Conservation (phyloP, 2,329 filamentous ascomycete species). For the Aspergillus transmontanensis region DNA sequence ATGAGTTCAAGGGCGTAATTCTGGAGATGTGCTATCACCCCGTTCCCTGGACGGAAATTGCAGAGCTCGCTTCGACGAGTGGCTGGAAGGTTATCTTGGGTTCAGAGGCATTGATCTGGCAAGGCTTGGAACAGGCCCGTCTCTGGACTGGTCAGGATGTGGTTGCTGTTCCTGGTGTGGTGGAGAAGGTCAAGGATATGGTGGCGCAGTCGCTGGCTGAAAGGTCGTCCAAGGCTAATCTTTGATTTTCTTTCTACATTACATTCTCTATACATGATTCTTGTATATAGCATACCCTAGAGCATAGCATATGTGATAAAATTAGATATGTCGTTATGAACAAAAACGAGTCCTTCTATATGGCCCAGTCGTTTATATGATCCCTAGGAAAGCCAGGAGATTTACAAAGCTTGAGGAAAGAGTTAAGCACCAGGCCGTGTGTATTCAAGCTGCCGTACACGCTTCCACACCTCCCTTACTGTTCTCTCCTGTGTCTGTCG, state of each 20-base stretch:
- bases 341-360: neutral
- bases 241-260: constrained; percentile 21
- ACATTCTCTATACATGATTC: constrained; percentile 19
- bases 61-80: constrained; percentile 59
- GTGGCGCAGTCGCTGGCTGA: constrained; percentile 53
- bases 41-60: constrained; percentile 67
- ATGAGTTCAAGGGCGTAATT: constrained; percentile 62
- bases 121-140: constrained; percentile 68
- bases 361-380: neutral
- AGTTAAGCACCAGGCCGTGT: constrained; percentile 60
- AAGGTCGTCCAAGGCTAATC: constrained; percentile 28
- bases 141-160: constrained; percentile 66
- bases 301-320: constrained; percentile 25
- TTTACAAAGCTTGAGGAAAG: constrained; percentile 3
- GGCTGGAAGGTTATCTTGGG: constrained; percentile 76
- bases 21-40: constrained; percentile 87
- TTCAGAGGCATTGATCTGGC: constrained; percentile 76
- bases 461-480: constrained; percentile 72
- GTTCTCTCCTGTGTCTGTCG: constrained; percentile 69
- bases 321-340: constrained; percentile 1
- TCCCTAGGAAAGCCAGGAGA: neutral
- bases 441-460: constrained; percentile 69
- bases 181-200: constrained; percentile 59
- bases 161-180: constrained; percentile 56
- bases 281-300: constrained; percentile 26